Percentiles rank a stretch among this genome's conserved stretches.
These are phyloP conservation scores for Coemansia sp. DNA, from an alignment of 192 early-diverging fungal genomes.

Conservation along the genomic window DNA sequence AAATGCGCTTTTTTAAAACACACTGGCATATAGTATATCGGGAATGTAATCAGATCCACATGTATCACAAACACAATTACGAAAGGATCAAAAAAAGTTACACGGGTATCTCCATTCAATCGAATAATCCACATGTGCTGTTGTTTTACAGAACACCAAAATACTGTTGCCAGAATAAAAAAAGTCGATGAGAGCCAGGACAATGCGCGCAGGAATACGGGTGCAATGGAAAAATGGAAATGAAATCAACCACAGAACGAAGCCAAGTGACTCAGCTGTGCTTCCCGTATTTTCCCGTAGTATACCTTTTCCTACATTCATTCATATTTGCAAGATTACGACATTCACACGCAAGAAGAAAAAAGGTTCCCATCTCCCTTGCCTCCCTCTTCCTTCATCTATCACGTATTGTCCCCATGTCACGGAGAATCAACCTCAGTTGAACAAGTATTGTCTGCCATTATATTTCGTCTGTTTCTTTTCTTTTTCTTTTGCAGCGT, in stretches of 20 bases:
- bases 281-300: conserved; percentile 5
- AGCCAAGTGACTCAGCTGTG: not conserved
- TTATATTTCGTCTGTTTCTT: not conserved
- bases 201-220: not conserved
- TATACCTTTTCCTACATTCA: not conserved
- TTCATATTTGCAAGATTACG: not conserved
- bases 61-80: no score
- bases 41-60: no score
- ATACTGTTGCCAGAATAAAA: no score
- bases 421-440: not conserved
- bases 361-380: not conserved
- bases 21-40: no score
- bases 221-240: not conserved
- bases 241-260: not conserved
- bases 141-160: no score
- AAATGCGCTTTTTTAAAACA: no score
- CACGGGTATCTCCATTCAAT: no score
- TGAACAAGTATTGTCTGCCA: not conserved
- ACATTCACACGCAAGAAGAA: not conserved
- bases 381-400: not conserved
- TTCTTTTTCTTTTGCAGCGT: not conserved
- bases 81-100: no score
- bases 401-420: not conserved
- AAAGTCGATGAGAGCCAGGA: not conserved
- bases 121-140: no score